Evolutionary conservation across 169 alveolate genomes (phyloP), one percentile per base, ranked within the genome.

Genomic region (Plasmodium malariae): DNA sequence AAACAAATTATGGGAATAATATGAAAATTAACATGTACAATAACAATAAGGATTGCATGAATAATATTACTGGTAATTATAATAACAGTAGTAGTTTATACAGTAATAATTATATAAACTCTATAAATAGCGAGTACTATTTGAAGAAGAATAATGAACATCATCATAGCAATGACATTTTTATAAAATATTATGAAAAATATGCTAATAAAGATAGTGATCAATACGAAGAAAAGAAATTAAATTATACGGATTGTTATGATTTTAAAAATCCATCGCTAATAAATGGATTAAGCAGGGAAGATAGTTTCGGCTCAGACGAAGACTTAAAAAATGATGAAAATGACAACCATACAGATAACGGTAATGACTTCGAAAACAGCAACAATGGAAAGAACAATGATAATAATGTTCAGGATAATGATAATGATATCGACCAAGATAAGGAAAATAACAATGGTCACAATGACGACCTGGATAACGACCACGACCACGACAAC

Each of bases 211-310:
- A 70, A 28, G 87, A 86, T 34, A 45, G 19, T 37, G 87, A 80
- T 49, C 51, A 36, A 59, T 59, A 86, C n/a, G 87, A 86, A 26
- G 68, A 26, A 86, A 60, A 86, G 54, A 68, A 70, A 59, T 86
- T 86, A 12, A 86, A 86, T 70, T 86, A 86, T 55, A 86, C 92
- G n/a, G 92, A 86, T 51, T 86, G 92, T 34, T 86, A 86, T 49
- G 92, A 86, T 86, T 86, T 86, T 65, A 70, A 68, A 51, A 71
- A 86, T 70, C n/a, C n/a, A n/a, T 17, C 85, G 30, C 49, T 71
- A 37, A 49, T 86, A 26, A 68, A 54, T 62, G 92, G 74, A 28
- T 48, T 59, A 86, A 86, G 87, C 36, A 70, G 62, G 28, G 92
- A 70, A 17, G 87, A 86, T 62, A 65, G 87, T 51, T 70, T 70